Percentiles rank a stretch among this genome's conserved stretches.
Evolutionary conservation across 441 rosid genomes (phyloP).

Genomic region (Syzygium syzygioides): DNA sequence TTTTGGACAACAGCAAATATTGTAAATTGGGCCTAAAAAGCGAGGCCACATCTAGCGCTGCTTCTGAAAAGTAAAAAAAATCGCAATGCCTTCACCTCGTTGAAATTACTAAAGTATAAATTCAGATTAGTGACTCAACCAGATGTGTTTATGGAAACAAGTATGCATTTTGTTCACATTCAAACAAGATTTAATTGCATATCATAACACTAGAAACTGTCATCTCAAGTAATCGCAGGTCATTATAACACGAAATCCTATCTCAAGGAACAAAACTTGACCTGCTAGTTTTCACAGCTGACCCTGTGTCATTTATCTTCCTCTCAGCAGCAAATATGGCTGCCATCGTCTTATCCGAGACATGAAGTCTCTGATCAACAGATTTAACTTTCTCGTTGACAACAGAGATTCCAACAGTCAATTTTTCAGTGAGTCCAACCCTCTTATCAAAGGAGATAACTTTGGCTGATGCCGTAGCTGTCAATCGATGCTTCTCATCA

Average conservation of each 20-base stretch:
- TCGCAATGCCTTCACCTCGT: neutral
- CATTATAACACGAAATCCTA: neutral
- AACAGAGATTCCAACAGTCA: slow-evolving; percentile 78
- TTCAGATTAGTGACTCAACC: neutral
- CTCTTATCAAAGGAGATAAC: slow-evolving; percentile 71
- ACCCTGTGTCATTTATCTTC: slow-evolving; percentile 86
- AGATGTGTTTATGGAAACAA: neutral
- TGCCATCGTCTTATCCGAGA: slow-evolving; percentile 98
- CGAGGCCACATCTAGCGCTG: neutral
- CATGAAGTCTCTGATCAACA: slow-evolving; percentile 94
- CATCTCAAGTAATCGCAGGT: neutral
- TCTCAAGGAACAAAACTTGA: slow-evolving; percentile 3
- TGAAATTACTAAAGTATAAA: neutral
- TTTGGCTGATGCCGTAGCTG: slow-evolving; percentile 88
- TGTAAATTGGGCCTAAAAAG: neutral
- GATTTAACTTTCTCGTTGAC: slow-evolving; percentile 94
- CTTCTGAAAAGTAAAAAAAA: neutral
- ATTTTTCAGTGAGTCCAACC: slow-evolving; percentile 83
- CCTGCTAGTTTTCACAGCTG: slow-evolving; percentile 99
- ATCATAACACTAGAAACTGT: neutral
- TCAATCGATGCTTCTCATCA: slow-evolving; percentile 80
- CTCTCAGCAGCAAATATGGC: slow-evolving; percentile 93
- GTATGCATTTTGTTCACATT: neutral
- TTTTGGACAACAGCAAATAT: neutral
- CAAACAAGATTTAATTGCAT: neutral